These are phyloP conservation scores for Breynia disticha DNA, from an alignment of 441 rosid species.

Conservation along the genomic window DNA sequence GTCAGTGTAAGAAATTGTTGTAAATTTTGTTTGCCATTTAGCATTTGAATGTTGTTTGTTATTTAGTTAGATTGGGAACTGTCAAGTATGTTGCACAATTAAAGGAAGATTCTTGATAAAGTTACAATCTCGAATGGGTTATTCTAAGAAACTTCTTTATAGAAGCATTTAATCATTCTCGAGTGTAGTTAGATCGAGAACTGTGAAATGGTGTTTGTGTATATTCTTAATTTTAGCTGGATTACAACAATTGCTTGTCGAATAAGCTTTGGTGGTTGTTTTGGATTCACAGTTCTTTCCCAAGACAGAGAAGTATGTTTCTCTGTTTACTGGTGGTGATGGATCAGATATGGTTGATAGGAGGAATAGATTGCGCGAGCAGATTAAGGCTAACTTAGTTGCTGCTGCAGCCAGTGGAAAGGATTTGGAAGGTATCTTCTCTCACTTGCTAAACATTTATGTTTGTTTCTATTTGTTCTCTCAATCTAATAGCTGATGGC, in stretches of 20 bases:
- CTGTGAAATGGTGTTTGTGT: too few relatives aligned
- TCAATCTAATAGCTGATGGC: not conserved
- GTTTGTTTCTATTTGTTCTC: not conserved
- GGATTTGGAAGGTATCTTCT: conserved; percentile 79
- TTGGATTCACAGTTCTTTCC: conserved; percentile 71
- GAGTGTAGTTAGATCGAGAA: too few relatives aligned
- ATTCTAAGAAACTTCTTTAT: too few relatives aligned
- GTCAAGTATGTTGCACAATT: too few relatives aligned
- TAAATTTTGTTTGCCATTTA: too few relatives aligned
- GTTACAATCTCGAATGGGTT: too few relatives aligned
- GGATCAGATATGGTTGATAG: conserved; percentile 51
- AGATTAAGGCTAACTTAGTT: conserved; percentile 80
- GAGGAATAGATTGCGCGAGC: conserved; percentile 81
- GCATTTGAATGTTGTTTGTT: too few relatives aligned
- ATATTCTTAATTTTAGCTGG: too few relatives aligned
- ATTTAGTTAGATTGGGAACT: too few relatives aligned
- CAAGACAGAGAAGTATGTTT: conserved; percentile 89
- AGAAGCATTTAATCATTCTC: too few relatives aligned
- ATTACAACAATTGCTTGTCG: too few relatives aligned
- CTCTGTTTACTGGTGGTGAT: conserved; percentile 76
- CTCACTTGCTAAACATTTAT: not conserved
- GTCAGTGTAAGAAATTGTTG: conserved; percentile 29
- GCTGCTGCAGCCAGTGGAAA: conserved; percentile 96
- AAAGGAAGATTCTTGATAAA: too few relatives aligned
- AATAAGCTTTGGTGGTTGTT: not conserved